Conservation (phyloP, 2,329 filamentous ascomycete genomes). For the Coniochaeta ligniaria region DNA sequence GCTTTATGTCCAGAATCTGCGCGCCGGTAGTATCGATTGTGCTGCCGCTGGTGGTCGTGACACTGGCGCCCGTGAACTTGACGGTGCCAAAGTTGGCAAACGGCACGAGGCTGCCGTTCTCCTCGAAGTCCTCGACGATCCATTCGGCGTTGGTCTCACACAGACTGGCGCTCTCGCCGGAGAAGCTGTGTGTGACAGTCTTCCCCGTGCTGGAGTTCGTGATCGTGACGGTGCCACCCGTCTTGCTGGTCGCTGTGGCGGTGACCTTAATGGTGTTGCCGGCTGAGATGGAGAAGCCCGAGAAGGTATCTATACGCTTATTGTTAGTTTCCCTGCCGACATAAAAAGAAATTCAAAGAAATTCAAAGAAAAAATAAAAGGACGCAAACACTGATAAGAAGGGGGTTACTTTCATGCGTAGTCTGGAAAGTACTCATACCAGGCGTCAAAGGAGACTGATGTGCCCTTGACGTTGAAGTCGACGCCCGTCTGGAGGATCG, state of each 20-base stretch:
- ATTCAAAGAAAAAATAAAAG: too few relatives aligned
- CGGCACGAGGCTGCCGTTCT: slow-evolving; percentile 27
- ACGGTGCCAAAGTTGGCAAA: slow-evolving; percentile 40
- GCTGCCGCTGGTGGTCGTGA: slow-evolving; percentile 18
- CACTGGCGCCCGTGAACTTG: slow-evolving; percentile 31
- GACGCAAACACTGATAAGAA: too few relatives aligned
- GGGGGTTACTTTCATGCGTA: too few relatives aligned
- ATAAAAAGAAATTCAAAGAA: too few relatives aligned
- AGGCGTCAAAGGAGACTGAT: slow-evolving; percentile 39
- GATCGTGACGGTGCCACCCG: slow-evolving; percentile 33
- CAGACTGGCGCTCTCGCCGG: slow-evolving; percentile 31
- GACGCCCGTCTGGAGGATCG: slow-evolving; percentile 51
- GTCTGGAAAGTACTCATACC: slow-evolving; percentile 50
- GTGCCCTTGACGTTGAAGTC: slow-evolving; percentile 43
- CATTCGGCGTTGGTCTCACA: slow-evolving; percentile 54
- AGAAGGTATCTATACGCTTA: too few relatives aligned
- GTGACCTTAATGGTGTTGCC: slow-evolving; percentile 19
- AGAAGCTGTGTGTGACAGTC: slow-evolving; percentile 43
- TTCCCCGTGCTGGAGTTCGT: slow-evolving; percentile 42
- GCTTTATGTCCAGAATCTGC: slow-evolving; percentile 28
- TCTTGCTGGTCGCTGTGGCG: slow-evolving; percentile 29
- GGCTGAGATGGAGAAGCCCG: slow-evolving; percentile 13
- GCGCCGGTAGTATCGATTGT: slow-evolving; percentile 27
- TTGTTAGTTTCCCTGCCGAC: too few relatives aligned
- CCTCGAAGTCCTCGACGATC: slow-evolving; percentile 52